Evolutionary conservation across 768 basidiomycete species (phyloP).

Genomic region (Trametes sanguinea): DNA sequence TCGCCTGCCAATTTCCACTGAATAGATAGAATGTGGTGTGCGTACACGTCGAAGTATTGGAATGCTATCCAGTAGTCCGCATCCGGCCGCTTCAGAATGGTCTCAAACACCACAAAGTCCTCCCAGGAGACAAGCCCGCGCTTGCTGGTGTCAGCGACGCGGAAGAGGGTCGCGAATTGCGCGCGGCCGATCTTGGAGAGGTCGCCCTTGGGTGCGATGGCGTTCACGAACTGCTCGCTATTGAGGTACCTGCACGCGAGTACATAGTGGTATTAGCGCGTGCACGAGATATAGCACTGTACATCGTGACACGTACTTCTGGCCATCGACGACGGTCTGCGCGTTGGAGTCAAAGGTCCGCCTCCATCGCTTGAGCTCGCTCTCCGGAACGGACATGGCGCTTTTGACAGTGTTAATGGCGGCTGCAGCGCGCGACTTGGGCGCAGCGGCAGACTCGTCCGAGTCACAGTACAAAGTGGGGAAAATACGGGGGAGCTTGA

Average conservation of each 20-base stretch:
- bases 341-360: conserved; percentile 86
- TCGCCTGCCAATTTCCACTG: conserved; percentile 12
- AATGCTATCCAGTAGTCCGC: conserved; percentile 98
- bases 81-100: conserved; percentile 88
- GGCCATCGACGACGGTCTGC: conserved; percentile 66
- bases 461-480: conserved; percentile 60
- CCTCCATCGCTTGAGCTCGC: conserved; percentile 86
- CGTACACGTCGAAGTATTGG: conserved; percentile 93
- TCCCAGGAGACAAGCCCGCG: conserved; percentile 88
- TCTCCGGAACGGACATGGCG: conserved; percentile 73
- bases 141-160: conserved; percentile 78
- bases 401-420: conserved; percentile 66
- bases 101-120: conserved; percentile 96
- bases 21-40: conserved; percentile 22
- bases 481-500: conserved; percentile 43
- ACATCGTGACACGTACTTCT: conserved; percentile 62
- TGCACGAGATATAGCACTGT: background rate
- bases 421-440: conserved; percentile 46
- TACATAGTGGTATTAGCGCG: background rate
- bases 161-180: conserved; percentile 89
- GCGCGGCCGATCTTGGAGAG: conserved; percentile 82
- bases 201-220: conserved; percentile 88
- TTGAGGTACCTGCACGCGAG: conserved; percentile 70
- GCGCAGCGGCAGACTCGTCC: conserved; percentile 38
- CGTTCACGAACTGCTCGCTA: conserved; percentile 87